Base-by-base conservation (phyloP, 257 asterid species). In the Gardenia jasminoides region DNA sequence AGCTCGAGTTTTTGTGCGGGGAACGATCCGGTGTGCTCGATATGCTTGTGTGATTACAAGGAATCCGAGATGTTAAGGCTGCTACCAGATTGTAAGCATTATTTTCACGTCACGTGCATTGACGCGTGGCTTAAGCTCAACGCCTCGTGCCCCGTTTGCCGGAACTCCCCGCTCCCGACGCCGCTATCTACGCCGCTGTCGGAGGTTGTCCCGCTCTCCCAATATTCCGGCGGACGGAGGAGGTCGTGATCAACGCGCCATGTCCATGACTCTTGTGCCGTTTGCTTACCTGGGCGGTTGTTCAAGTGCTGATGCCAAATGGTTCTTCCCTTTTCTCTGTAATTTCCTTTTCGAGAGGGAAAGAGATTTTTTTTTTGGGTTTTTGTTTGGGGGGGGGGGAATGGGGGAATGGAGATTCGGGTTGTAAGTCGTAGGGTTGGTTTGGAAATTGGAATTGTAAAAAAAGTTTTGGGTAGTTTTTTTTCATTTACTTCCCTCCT, bases 201-300 rank as follows among this genome's bases (percentile, higher is more conserved):
- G 83, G 99, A 96, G 86, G 99, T 93, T 79, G 97, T 93, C 83
- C 99, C 99, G 79, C 97, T 96, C 1, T 92, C 99, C 4, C 99
- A 88, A 70, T 95, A 86, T 81, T 80, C 97, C 74, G 98, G 89
- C 70, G 98, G 98, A 52, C 91, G 98, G 91, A 73, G 99, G 86
- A 84, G 95, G 54, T 80, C 79, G 4, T 88, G 86, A 89, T 64
- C 19, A 28, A 28, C 12, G 15, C 30, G n/a, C 31, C 12, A 22
- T 59, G 24, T 9, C 9, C 31, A 24, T 22, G 66, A 24, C 66
- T 59, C 66, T 36, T 36, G 10, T 5, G 61, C n/a, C 61, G 15
- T 50, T 50, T 50, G 58, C 20, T 50, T 2, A 50, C 58, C 58
- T 50, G 58, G 22, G 22, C 20, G 36, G 59, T 3, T 16, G 44